phyloP scores from a whole-genome alignment of 2,329 filamentous ascomycete genomes.

The Pseudomassariella vexata region DNA sequence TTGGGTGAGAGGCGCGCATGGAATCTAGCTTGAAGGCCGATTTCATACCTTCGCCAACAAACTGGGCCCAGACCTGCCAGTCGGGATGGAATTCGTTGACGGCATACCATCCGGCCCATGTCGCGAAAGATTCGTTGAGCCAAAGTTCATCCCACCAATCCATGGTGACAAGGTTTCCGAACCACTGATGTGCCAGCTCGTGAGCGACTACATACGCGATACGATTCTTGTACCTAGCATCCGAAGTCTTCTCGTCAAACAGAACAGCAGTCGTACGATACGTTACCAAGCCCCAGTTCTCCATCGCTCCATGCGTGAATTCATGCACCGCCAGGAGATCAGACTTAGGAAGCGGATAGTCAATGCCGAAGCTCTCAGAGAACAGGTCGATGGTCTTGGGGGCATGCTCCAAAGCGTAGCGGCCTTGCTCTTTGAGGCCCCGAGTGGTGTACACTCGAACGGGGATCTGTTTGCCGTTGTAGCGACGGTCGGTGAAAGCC shows the following conservation, averaged over 20 bases:
- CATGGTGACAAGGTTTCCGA: constrained; percentile 93
- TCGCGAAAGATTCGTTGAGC: constrained; percentile 95
- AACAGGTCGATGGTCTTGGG: constrained; percentile 95
- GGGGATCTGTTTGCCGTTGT: constrained; percentile 85
- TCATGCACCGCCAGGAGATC: constrained; percentile 89
- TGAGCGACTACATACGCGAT: constrained; percentile 98
- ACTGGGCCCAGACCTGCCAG: constrained; percentile 97
- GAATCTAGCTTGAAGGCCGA: constrained; percentile 85
- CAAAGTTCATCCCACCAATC: constrained; percentile 94
- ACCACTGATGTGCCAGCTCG: constrained; percentile 95
- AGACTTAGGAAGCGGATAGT: constrained; percentile 89
- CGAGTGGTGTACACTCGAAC: constrained; percentile 94
- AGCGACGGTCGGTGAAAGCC: constrained; percentile 80
- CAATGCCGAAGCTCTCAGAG: constrained; percentile 88
- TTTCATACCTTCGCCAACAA: constrained; percentile 92
- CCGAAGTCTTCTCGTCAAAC: constrained; percentile 90
- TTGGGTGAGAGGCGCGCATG: constrained; percentile 87
- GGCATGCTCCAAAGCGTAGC: constrained; percentile 83
- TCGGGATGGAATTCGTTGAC: constrained; percentile 90
- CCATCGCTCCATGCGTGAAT: constrained; percentile 84
- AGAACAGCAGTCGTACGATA: constrained; percentile 93
- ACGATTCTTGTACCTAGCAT: constrained; percentile 84
- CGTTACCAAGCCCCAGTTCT: constrained; percentile 95
- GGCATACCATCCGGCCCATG: constrained; percentile 95
- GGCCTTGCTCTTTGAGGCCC: constrained; percentile 88